A percentile compares a stretch with the other conserved stretches of the same genome.
Evolutionary conservation across 1,284 basidiomycete genomes (phyloP).

Genomic region (Microbotryum intermedium): DNA sequence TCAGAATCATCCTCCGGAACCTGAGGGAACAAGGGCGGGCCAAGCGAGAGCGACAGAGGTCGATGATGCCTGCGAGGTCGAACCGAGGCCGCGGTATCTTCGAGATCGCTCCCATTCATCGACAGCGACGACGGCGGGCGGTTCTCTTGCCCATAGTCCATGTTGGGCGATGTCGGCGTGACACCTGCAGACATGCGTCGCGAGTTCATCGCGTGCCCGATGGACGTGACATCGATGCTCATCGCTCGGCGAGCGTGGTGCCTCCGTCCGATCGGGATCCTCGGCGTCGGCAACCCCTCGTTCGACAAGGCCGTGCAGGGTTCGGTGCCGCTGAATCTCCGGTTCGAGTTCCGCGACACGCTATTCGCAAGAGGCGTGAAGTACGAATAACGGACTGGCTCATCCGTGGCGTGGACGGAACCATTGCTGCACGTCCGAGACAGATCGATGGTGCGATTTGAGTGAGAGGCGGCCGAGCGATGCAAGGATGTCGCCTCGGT

Average conservation of each 20-base stretch:
- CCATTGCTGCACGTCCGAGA: too few species aligned
- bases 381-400: too few species aligned
- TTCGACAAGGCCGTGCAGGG: not conserved
- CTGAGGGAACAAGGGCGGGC: conserved; percentile 23
- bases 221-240: conserved; percentile 23
- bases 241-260: conserved; percentile 15
- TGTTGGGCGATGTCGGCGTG: too few species aligned
- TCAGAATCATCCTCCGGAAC: conserved; percentile 16
- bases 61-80: conserved; percentile 21
- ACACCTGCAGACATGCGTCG: too few species aligned
- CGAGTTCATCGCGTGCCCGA: not conserved
- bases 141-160: not conserved
- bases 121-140: not conserved
- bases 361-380: too few species aligned
- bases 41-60: conserved; percentile 24
- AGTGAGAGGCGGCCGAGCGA: not conserved
- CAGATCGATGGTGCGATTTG: too few species aligned
- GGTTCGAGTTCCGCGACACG: not conserved
- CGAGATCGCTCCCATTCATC: not conserved
- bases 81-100: conserved; percentile 5
- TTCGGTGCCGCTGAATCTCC: not conserved
- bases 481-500: conserved; percentile 7
- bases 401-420: too few species aligned
- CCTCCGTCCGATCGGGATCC: conserved; percentile 9
- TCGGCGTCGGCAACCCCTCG: not conserved